Base-by-base conservation (phyloP, 1,284 basidiomycete species). In the Thelephora terrestris region DNA sequence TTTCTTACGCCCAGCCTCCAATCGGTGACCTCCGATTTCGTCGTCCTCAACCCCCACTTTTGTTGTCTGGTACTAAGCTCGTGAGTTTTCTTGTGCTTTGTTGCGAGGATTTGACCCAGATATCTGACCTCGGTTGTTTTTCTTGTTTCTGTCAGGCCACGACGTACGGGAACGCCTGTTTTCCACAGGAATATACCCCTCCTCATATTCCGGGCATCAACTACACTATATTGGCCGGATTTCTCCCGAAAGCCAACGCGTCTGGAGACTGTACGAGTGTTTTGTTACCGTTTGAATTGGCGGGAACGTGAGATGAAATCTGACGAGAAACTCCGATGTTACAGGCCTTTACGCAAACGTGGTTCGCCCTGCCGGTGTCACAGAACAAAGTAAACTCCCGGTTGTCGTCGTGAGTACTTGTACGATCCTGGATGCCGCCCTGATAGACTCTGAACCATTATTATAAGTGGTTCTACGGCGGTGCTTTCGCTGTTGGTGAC, bases 271-370 rank as follows among this genome's bases (percentile, higher is more conserved):
- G 18, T 0, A 34, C 50, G 3, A 43, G 24, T 49, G 14, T 65
- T 67, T 34, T 60, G 63, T 46, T 75, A 78, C 57, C 73, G 76
- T 54, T 78, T 74, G 75, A 27, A 27, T n/a, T 27, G 4, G n/a
- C 48, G 52, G 70, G 53, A 5, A 6, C 3, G 14, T 46, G 10
- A 5, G 36, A 14, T n/a, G 1, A 27, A n/a, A n/a, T 25, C n/a
- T 14, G 10, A 7, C 23, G 36, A 43, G 21, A 27, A 4, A 5
- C 37, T n/a, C 32, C 14, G 16, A 34, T 5, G 20, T 35, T 10
- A 53, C 60, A 74, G 79, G 80, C 57, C 61, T 83, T 35, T 73
- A 69, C 1, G 56, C 82, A 53, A 82, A 82, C 56, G 71, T 84
- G 5, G 64, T 75, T 47, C 71, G 67, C 27, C 74, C 79, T 3